These are phyloP conservation scores for Westerdykella aurantiaca DNA, from an alignment of 2,329 filamentous ascomycete genomes.

Conservation along the genomic window DNA sequence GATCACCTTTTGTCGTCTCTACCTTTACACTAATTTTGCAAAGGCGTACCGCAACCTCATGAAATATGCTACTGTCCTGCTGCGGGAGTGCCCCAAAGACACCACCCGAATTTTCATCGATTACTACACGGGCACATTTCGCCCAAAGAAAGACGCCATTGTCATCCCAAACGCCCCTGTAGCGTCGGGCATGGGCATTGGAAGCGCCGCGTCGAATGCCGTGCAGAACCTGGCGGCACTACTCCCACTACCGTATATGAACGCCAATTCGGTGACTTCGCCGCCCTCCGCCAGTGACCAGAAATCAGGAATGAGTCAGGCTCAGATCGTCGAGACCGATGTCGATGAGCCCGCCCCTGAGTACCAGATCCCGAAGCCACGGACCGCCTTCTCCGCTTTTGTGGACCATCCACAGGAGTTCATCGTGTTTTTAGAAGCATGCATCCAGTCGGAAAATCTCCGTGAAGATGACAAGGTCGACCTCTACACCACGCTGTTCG, in stretches of 20 bases:
- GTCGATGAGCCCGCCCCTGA: slow-evolving; percentile 49
- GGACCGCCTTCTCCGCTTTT: slow-evolving; percentile 91
- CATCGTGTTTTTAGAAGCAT: slow-evolving; percentile 85
- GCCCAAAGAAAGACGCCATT: slow-evolving; percentile 61
- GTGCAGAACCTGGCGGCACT: slow-evolving; percentile 82
- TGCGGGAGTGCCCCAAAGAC: slow-evolving; percentile 77
- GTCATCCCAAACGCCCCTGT: slow-evolving; percentile 45
- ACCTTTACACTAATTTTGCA: slow-evolving; percentile 2
- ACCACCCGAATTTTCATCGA: slow-evolving; percentile 87
- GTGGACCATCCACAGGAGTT: slow-evolving; percentile 92
- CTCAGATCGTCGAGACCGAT: slow-evolving; percentile 48
- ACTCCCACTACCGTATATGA: slow-evolving; percentile 81
- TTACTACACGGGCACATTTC: slow-evolving; percentile 85
- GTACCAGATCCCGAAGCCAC: slow-evolving; percentile 75
- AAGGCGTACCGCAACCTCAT: slow-evolving; percentile 83
- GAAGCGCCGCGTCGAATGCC: slow-evolving; percentile 59
- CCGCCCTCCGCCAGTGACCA: slow-evolving; percentile 49
- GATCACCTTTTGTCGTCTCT: slow-evolving; percentile 1
- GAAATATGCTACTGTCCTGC: slow-evolving; percentile 87
- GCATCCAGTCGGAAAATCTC: slow-evolving; percentile 66
- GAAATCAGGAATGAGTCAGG: slow-evolving; percentile 51
- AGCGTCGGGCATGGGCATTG: slow-evolving; percentile 39
- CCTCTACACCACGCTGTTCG: slow-evolving; percentile 89
- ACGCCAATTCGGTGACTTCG: slow-evolving; percentile 52
- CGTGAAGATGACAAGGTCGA: slow-evolving; percentile 72